Conservation (phyloP, 345 rosid species). For the Citrus trifoliata region DNA sequence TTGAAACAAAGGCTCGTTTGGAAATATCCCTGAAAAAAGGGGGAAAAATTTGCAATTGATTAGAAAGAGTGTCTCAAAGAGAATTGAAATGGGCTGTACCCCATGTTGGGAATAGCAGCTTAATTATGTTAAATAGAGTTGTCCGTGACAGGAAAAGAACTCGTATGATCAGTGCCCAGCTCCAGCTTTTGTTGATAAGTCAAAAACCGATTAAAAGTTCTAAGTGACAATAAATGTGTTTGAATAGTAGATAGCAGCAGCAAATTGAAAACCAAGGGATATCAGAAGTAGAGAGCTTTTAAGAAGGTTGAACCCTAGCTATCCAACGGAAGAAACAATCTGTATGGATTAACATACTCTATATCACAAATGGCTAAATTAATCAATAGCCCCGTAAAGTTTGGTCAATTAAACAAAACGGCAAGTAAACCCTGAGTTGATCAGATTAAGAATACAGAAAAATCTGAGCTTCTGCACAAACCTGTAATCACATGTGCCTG, state of each 20-base stretch:
- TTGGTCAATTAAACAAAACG: not conserved
- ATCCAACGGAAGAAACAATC: not conserved
- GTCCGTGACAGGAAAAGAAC: not conserved
- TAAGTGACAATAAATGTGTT: not conserved
- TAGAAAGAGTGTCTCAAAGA: not conserved
- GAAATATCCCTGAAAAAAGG: constrained; percentile 63
- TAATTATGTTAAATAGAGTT: not conserved
- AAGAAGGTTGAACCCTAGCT: not conserved
- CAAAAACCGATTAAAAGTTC: not conserved
- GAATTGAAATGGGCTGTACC: not conserved
- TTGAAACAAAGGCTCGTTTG: constrained; percentile 47
- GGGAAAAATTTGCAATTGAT: not conserved
- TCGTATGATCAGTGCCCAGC: not conserved
- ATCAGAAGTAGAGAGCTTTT: not conserved
- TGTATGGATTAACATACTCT: not conserved
- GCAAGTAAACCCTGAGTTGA: not conserved
- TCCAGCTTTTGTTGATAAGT: not conserved
- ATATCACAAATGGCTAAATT: not conserved
- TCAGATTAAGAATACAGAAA: not conserved
- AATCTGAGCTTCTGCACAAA: not conserved
- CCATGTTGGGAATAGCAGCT: not conserved
- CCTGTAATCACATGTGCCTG: not conserved
- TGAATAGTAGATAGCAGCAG: not conserved
- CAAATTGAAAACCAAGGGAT: not conserved
- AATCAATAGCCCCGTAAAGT: not conserved